Conservation (phyloP, 257 asterid genomes). For the Solanum gandarillasii region DNA sequence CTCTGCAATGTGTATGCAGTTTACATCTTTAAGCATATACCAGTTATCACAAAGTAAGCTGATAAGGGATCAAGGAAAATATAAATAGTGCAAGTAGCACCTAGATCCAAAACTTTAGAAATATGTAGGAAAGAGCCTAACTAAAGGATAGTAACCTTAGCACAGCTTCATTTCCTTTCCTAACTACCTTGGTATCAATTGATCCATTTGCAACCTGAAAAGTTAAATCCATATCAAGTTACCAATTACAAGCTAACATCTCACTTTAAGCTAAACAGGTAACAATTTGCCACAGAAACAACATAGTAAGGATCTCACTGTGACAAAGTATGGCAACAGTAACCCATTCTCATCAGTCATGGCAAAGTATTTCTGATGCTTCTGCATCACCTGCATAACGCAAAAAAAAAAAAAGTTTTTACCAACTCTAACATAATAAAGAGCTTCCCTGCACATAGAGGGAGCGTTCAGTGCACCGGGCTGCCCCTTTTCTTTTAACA, state of each 20-base stretch:
- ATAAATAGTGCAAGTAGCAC: background rate
- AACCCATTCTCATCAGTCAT: slow-evolving; percentile 57
- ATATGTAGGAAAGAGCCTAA: background rate
- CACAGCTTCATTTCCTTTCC: slow-evolving; percentile 96
- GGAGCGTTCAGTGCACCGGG: background rate
- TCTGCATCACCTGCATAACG: slow-evolving; percentile 79
- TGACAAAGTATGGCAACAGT: slow-evolving; percentile 74
- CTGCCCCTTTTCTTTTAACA: background rate
- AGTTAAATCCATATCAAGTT: background rate
- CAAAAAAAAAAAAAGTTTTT: background rate
- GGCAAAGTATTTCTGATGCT: slow-evolving; percentile 94
- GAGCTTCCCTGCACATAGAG: background rate
- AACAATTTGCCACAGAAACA: background rate
- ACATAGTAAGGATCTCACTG: slow-evolving; percentile 36
- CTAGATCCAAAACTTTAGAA: background rate
- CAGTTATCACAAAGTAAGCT: background rate
- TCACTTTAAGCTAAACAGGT: background rate
- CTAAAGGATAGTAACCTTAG: slow-evolving; percentile 42
- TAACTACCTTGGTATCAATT: slow-evolving; percentile 65
- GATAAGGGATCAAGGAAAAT: background rate
- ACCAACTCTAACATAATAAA: background rate
- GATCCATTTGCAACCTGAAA: slow-evolving; percentile 93
- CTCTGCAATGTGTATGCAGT: slow-evolving; percentile 36
- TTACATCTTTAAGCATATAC: background rate
- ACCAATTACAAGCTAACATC: background rate